Evolutionary conservation across 2,329 filamentous ascomycete genomes (phyloP), one percentile per base, ranked within the genome.

Genomic region (Xylaria sp.): DNA sequence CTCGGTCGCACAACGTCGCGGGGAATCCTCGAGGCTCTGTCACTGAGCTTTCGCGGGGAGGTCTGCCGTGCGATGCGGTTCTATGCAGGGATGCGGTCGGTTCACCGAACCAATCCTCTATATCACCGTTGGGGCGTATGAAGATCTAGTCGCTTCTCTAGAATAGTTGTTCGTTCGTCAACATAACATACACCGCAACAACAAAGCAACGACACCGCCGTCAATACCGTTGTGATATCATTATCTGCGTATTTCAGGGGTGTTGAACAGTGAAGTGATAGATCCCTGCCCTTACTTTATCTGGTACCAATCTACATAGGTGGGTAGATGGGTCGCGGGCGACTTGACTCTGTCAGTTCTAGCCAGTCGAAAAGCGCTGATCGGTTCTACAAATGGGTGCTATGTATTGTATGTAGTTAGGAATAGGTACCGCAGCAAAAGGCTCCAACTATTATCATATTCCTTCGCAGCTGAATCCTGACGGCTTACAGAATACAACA

Each of bases 1-100:
- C 67, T 67, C 63, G 70, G 73, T 75, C 62, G 68, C 73, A 74
- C 74, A 70, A 66, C 70, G 62, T 64, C 67, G 17, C 68, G 53
- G 65, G 69, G 65, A 48, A 34, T 55, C 30, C 58, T 75, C 66
- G 71, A 71, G 62, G 66, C 36, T 69, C 70, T 64, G 64, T 21
- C 24, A 61, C 53, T 47, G 65, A 51, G 56, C 50, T 61, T 4
- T 59, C 53, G 61, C 51, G 57, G 59, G 39, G 48, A 17, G n/a
- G 17, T 50, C 30, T 54, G 42, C 61, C 32, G 51, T 57, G 56
- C 5, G 62, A 24, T 53, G 14, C 14, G 14, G 39, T 45, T n/a
- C 39, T 45, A 21, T 36, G 32, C 42, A 57, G 56, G 42, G 50
- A 24, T 47, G 55, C 19, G 2, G 51, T 6, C 30, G 53, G 53